Evolutionary conservation across 352 stramenopile genomes (phyloP), one percentile per base, ranked within the genome.

Genomic region (Phytopythium montanum): DNA sequence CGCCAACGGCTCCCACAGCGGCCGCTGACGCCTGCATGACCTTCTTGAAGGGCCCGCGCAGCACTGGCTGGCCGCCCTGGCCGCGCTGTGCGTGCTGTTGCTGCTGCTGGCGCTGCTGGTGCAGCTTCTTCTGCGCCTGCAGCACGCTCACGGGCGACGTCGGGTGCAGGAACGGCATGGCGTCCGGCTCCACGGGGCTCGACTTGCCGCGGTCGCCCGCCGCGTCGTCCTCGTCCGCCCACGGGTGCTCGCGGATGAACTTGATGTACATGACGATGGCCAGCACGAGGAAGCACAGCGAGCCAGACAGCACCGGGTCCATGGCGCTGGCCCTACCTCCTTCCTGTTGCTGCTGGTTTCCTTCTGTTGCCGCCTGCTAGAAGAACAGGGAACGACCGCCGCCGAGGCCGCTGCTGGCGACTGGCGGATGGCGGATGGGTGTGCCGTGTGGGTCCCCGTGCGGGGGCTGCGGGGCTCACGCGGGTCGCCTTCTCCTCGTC

Each of bases 261-360:
- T 90, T 90, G 60, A 95, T 78, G 69, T 95, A 95, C 85, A 95
- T 91, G 60, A 87, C 77, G 58, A 95, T 87, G 55, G 85, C 84
- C 49, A 95, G 69, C 66, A 90, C 82, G 50, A 95, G 66, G 64
- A 95, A 95, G 62, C 85, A 95, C 28, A 95, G 72, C 67, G 85
- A 95, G n/a, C 85, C 85, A 29, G 85, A 89, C 36, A 95, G 72
- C 62, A 95, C 85, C 12, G 85, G 85, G 69, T 95, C 85, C 80
- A 95, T 91, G 28, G 59, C 62, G 45, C 68, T 68, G 59, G 9
- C 45, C 2, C 16, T 19, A 52, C 16, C 45, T 6, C 9, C 8
- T 12, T 16, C 33, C 33, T 38, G 5, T 9, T 34, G 31, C 31
- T 10, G 3, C 31, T n/a, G n/a, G n/a, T n/a, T n/a, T n/a, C n/a